Conservation (phyloP, 768 basidiomycete genomes). For the Mycena leptocephala region DNA sequence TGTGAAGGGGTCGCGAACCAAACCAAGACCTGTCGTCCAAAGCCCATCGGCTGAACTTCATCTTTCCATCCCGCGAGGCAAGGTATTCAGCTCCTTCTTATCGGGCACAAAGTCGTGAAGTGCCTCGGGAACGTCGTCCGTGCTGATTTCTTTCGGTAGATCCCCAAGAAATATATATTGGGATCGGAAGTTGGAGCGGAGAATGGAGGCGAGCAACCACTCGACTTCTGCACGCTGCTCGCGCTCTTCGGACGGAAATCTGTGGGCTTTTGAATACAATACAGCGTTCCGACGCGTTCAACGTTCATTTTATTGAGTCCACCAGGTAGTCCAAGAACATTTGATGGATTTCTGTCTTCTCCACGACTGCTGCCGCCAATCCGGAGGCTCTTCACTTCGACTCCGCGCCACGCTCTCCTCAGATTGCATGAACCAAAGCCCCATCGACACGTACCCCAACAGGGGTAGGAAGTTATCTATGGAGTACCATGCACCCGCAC, state of each 20-base stretch:
- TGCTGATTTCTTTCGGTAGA: neutral
- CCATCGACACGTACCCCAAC: conserved; percentile 10
- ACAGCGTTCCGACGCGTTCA: neutral
- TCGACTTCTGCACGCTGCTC: neutral
- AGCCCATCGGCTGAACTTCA: conserved; percentile 4
- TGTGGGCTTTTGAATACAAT: neutral
- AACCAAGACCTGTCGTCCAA: neutral
- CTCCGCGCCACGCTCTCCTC: neutral
- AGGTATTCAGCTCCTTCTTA: neutral
- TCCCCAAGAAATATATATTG: conserved; percentile 16
- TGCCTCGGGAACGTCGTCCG: neutral
- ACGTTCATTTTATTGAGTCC: neutral
- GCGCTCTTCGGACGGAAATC: neutral
- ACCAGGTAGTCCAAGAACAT: neutral
- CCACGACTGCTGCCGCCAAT: neutral
- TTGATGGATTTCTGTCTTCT: neutral
- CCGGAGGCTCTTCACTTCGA: neutral
- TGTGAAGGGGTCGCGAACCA: too few species aligned
- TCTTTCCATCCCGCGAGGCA: neutral
- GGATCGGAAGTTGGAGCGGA: neutral
- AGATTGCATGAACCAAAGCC: neutral
- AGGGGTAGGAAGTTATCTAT: neutral
- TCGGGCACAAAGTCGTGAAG: neutral
- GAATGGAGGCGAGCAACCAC: neutral
- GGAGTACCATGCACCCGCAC: neutral